These are phyloP conservation scores for Ceratobasidium sp. DNA, from an alignment of 1,284 basidiomycete species.

Conservation along the genomic window DNA sequence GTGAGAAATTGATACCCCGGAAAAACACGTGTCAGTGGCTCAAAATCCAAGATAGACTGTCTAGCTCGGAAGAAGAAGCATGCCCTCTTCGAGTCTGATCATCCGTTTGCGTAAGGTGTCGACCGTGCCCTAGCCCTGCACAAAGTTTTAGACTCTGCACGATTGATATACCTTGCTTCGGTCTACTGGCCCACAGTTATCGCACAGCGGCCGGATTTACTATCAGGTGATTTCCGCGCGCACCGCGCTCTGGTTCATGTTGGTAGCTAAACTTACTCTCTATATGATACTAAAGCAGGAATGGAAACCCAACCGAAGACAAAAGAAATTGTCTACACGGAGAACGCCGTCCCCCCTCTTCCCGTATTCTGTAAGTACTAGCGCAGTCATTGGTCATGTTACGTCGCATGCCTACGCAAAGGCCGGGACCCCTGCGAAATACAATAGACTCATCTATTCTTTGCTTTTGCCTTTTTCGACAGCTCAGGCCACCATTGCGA, in stretches of 20 bases:
- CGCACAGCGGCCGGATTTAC: not conserved
- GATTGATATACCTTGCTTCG: conserved; percentile 9
- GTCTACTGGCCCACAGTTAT: not conserved
- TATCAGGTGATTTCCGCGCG: not conserved
- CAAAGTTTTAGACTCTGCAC: conserved; percentile 32
- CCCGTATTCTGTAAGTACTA: conserved; percentile 59
- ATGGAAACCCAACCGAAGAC: conserved; percentile 7
- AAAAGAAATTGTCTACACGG: conserved; percentile 56
- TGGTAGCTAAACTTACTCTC: not conserved
- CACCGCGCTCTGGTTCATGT: no score
- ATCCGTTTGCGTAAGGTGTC: not conserved
- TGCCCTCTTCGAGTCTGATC: conserved; percentile 4
- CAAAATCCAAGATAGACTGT: not conserved
- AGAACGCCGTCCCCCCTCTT: conserved; percentile 61
- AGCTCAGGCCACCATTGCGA: conserved; percentile 63
- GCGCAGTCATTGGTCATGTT: not conserved
- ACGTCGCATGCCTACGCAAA: not conserved
- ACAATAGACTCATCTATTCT: not conserved
- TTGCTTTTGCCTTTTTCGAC: not conserved
- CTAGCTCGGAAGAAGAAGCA: conserved; percentile 7
- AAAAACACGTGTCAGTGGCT: conserved; percentile 4
- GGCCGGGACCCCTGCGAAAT: not conserved
- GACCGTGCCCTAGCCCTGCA: conserved; percentile 23
- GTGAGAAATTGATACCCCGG: not conserved
- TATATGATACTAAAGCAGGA: not conserved